These are phyloP conservation scores for Podaxis sp. DNA, from an alignment of 768 basidiomycete species.

Conservation along the genomic window DNA sequence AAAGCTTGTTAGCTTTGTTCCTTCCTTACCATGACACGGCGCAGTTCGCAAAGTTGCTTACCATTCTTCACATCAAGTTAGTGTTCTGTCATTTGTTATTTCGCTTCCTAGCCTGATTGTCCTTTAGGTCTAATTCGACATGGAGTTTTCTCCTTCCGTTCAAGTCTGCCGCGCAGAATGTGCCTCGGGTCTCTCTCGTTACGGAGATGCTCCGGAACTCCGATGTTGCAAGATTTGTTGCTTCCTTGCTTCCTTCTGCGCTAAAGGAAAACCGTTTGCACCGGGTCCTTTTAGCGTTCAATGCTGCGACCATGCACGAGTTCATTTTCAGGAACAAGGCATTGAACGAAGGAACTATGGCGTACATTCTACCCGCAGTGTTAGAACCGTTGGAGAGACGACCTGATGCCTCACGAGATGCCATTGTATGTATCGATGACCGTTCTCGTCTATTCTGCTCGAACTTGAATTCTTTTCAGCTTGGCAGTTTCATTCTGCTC, in stretches of 20 bases:
- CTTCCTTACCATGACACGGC: conserved; percentile 94
- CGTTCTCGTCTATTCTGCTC: neutral
- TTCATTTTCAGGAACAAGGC: conserved; percentile 62
- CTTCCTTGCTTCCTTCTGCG: conserved; percentile 60
- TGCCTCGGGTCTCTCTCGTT: conserved; percentile 74
- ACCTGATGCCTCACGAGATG: conserved; percentile 45
- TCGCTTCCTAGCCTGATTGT: neutral
- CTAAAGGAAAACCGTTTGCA: conserved; percentile 54
- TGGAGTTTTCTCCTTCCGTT: conserved; percentile 74
- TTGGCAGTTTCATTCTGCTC: conserved; percentile 74
- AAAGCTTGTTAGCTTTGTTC: conserved; percentile 75
- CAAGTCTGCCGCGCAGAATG: conserved; percentile 72
- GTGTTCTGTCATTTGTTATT: conserved; percentile 21
- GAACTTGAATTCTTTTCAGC: conserved; percentile 33
- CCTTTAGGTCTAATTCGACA: conserved; percentile 51
- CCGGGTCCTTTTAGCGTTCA: conserved; percentile 78
- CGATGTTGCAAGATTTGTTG: conserved; percentile 72
- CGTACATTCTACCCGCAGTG: conserved; percentile 63
- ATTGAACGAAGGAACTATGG: conserved; percentile 66
- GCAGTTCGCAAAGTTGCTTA: conserved; percentile 91
- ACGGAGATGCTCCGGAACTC: conserved; percentile 72
- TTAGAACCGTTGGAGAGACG: conserved; percentile 54
- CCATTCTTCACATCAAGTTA: conserved; percentile 78
- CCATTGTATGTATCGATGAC: conserved; percentile 42
- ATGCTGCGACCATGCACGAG: conserved; percentile 75